Base-by-base conservation (phyloP, 2,329 filamentous ascomycete genomes). In the Phialemoniopsis sp. region DNA sequence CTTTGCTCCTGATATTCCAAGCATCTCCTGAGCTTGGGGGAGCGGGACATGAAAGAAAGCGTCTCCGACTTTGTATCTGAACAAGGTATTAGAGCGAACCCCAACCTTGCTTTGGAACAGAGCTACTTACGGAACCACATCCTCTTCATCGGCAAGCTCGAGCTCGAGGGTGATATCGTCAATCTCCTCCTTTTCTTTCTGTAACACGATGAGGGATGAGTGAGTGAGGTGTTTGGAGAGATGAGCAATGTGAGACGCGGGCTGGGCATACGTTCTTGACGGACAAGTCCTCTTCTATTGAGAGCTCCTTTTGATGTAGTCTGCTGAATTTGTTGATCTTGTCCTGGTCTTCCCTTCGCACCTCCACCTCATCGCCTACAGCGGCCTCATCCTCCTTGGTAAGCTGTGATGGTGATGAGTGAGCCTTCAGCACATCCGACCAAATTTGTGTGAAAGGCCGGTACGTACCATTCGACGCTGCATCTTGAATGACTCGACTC, bases 171-270 rank as follows among this genome's bases (percentile, higher is more conserved):
- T 85, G 39, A 98, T 78, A 62, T 98, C 93, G 59, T 97, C 90
- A 4, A 97, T 78, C 58, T 97, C 93, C 64, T 98, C 93, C 68
- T 96, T 97, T 63, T 97, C 91, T 71, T 97, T 97, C 91, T 97
- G 56, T 39, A 49, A 13, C n/a, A n/a, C n/a, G n/a, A n/a, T 6
- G 21, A 26, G 21, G 21, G 10, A 6, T 26, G 21, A 26, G 21
- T 39, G 32, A n/a, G 10, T 21, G 19, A 34, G 21, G 26, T 32
- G 34, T 18, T 28, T 35, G 33, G 16, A 29, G 21, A 26, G 21
- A 6, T 10, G 21, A 26, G 21, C 10, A 26, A 10, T 26, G 21
- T 6, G 10, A 10, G 21, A 26, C n/a, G n/a, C n/a, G n/a, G n/a
- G n/a, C 21, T 32, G 18, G 4, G 39, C 47, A 35, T 21, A 90